A percentile compares a stretch with the other conserved stretches of the same genome.
phyloP scores from a whole-genome alignment of 1,284 basidiomycete species.

The Melampsora americana region DNA sequence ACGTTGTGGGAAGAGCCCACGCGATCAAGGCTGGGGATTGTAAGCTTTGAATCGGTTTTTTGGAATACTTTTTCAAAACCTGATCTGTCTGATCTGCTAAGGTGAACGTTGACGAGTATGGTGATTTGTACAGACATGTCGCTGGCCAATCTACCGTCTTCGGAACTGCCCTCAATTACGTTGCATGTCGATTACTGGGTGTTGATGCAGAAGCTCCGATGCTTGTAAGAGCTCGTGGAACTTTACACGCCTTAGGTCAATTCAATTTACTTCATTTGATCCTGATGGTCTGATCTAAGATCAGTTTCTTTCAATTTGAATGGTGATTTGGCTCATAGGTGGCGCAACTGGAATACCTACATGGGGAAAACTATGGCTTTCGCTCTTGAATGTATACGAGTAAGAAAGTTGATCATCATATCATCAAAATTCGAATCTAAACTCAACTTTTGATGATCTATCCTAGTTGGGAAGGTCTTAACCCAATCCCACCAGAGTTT shows the following conservation, averaged over 20 bases:
- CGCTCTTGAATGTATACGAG: slow-evolving; percentile 84
- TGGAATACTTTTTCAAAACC: neutral
- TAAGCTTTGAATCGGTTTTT: slow-evolving; percentile 57
- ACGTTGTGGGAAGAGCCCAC: slow-evolving; percentile 58
- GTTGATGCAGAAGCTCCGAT: slow-evolving; percentile 76
- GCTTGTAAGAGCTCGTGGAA: slow-evolving; percentile 69
- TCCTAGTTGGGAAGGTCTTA: slow-evolving; percentile 90
- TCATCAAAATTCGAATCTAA: neutral
- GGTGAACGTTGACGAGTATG: neutral
- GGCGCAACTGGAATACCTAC: slow-evolving; percentile 77
- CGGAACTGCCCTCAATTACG: slow-evolving; percentile 91
- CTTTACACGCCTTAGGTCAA: slow-evolving; percentile 73
- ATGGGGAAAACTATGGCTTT: slow-evolving; percentile 98
- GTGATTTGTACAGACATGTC: slow-evolving; percentile 66
- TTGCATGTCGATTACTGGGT: slow-evolving; percentile 78
- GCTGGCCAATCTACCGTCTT: slow-evolving; percentile 90
- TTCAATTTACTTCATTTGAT: neutral
- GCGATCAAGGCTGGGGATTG: slow-evolving; percentile 93
- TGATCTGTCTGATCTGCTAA: neutral
- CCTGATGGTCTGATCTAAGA: neutral
- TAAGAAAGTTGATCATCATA: slow-evolving; percentile 6
- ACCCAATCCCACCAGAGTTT: slow-evolving; percentile 86
- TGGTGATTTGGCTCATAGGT: slow-evolving; percentile 58
- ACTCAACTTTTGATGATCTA: no score
- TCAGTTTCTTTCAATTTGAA: slow-evolving; percentile 45